These are phyloP conservation scores for Cokeromyces recurvatus DNA, from an alignment of 371 early-diverging fungal genomes.

Conservation along the genomic window DNA sequence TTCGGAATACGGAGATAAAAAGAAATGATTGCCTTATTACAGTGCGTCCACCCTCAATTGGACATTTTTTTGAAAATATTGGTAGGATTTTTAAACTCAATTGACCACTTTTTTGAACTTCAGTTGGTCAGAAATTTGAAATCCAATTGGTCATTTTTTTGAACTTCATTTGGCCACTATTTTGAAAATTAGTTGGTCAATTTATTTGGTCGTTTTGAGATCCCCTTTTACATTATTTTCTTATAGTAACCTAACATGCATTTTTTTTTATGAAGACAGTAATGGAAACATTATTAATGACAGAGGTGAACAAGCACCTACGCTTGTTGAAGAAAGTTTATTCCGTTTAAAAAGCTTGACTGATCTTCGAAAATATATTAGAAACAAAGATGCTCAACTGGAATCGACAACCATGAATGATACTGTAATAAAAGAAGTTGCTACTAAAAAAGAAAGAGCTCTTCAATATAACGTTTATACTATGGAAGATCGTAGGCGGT, in stretches of 20 bases:
- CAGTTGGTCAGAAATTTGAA: background rate
- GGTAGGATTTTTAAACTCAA: no score
- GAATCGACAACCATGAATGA: constrained; percentile 12
- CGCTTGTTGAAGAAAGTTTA: constrained; percentile 9
- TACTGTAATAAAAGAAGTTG: constrained; percentile 24
- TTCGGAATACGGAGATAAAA: no score
- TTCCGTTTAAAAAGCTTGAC: constrained; percentile 13
- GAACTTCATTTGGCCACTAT: background rate
- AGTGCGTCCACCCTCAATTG: no score
- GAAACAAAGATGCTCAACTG: constrained; percentile 9
- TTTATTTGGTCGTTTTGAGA: background rate
- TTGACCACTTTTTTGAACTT: background rate
- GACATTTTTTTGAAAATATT: no score
- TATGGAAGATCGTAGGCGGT: constrained; percentile 1
- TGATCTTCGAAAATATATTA: constrained; percentile 16
- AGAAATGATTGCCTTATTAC: no score
- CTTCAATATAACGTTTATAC: constrained; percentile 16
- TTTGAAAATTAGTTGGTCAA: background rate
- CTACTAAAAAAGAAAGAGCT: constrained; percentile 36
- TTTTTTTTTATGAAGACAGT: constrained; percentile 13
- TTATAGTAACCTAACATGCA: background rate
- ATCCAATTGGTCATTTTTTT: no score
- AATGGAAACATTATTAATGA: constrained; percentile 12
- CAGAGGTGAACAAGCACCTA: constrained; percentile 6
- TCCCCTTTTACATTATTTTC: background rate